Base-by-base conservation (phyloP, 2,329 filamentous ascomycete species). In the Xylariaceae sp. region DNA sequence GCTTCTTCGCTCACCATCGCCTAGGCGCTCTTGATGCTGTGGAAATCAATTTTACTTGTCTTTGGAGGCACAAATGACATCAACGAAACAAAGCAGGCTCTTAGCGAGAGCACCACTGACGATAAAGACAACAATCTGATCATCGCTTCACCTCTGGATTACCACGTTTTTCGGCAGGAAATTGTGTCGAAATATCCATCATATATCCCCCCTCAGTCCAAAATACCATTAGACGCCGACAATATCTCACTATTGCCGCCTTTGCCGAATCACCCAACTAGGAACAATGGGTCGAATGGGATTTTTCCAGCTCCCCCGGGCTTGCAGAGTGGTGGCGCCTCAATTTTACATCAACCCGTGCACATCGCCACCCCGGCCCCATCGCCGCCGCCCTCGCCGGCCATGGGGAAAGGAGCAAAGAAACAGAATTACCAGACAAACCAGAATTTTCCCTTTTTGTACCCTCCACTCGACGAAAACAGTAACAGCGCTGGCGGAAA, bases 351-450 rank as follows among this genome's bases (percentile, higher is more conserved):
- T 68, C 92, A 97, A 66, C 90, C 94, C 4, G 92, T 99, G 4
- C 94, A 99, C 70, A 99, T 99, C 64, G 94, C 94, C n/a, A 99
- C 94, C 1, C 94, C 94, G 0, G 92, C 91, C 0, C 94, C 94
- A 1, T 99, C 94, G 0, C 94, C 94, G 29, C 94, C 94, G 0
- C 94, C 94, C 1, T 96, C 92, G 1, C 94, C 94, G 0, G 80
- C 77, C 7, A 86, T 87, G 35, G 91, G 91, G 0, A 99, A 97
- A 70, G 89, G 88, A 50, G 91, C 88, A 0, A 99, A 99, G 77
- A 99, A 99, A 69, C 94, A 99, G 67, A 99, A 97, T 64, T 99
- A 99, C 66, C 94, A 99, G 70, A 99, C 94, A 0, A 99, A 99
- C 67, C 94, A 99, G 65, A 94, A 96, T 68, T 97, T 99, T 61